A percentile compares a stretch with the other conserved stretches of the same genome.
Evolutionary conservation across 345 rosid species (phyloP).

Genomic region (Bruguiera sexangula): DNA sequence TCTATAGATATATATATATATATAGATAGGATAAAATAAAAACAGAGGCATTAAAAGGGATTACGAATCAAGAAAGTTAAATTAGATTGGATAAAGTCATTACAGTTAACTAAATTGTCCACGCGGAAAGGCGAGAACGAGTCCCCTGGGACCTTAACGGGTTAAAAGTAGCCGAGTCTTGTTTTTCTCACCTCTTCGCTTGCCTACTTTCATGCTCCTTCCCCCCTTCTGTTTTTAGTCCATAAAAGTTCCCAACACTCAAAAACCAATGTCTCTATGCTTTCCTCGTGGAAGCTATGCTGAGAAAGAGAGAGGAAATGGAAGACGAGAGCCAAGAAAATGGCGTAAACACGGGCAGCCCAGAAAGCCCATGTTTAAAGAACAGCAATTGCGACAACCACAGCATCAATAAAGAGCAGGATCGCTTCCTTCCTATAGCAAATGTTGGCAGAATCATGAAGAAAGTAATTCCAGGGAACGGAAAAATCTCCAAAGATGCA

Average conservation of each 20-base stretch:
- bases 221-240: conserved; percentile 22
- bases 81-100: no score
- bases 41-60: no score
- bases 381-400: conserved; percentile 19
- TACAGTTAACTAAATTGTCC: no score
- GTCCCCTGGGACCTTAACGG: conserved; percentile 33
- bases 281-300: not conserved
- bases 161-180: conserved; percentile 20
- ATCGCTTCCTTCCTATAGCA: conserved; percentile 23
- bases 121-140: conserved; percentile 24
- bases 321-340: conserved; percentile 55
- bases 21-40: no score
- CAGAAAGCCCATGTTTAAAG: conserved; percentile 49
- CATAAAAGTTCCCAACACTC: conserved; percentile 15
- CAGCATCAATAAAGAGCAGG: conserved; percentile 27
- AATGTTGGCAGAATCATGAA: conserved; percentile 26
- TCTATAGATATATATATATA: no score
- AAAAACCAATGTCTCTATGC: conserved; percentile 11
- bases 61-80: no score
- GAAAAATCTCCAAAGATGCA: conserved; percentile 23
- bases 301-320: conserved; percentile 28
- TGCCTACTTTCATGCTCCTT: conserved; percentile 41
- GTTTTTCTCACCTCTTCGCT: conserved; percentile 23
- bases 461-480: conserved; percentile 20
- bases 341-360: conserved; percentile 29